A percentile compares a stretch with the other conserved stretches of the same genome.
phyloP scores from a whole-genome alignment of 2,329 filamentous ascomycete genomes.

The Chaetothyriales sp. region DNA sequence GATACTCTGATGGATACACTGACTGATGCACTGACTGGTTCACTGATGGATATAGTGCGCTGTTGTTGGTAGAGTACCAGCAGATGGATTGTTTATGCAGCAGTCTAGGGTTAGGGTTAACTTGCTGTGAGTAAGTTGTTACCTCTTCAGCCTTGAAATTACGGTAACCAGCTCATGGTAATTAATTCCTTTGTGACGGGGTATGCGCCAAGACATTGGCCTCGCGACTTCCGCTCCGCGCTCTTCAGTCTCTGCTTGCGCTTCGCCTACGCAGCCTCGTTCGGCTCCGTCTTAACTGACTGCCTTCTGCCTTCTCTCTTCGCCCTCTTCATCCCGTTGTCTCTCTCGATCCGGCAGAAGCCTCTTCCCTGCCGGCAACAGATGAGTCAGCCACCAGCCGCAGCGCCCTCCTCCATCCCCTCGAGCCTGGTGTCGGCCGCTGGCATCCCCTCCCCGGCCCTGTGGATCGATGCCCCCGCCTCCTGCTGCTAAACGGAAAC shows the following conservation, averaged over 20 bases:
- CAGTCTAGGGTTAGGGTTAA: too few species aligned
- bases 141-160: too few species aligned
- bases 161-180: too few species aligned
- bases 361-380: neutral
- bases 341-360: neutral
- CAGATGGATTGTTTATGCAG: too few species aligned
- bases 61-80: neutral
- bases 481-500: conserved; percentile 41
- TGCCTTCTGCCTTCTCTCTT: neutral
- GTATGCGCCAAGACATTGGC: neutral
- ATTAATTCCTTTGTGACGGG: too few species aligned
- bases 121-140: too few species aligned
- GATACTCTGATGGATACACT: neutral
- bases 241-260: neutral
- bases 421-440: neutral
- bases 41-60: neutral
- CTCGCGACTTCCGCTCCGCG: neutral
- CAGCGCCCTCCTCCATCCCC: neutral
- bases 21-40: neutral
- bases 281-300: neutral
- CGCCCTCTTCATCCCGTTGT: neutral
- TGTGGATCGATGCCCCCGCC: conserved; percentile 34
- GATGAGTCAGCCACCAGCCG: neutral
- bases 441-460: neutral
- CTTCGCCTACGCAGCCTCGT: neutral